Base-by-base conservation (phyloP, 495 filamentous ascomycete species). In the Penicillium psychrofluorescens region DNA sequence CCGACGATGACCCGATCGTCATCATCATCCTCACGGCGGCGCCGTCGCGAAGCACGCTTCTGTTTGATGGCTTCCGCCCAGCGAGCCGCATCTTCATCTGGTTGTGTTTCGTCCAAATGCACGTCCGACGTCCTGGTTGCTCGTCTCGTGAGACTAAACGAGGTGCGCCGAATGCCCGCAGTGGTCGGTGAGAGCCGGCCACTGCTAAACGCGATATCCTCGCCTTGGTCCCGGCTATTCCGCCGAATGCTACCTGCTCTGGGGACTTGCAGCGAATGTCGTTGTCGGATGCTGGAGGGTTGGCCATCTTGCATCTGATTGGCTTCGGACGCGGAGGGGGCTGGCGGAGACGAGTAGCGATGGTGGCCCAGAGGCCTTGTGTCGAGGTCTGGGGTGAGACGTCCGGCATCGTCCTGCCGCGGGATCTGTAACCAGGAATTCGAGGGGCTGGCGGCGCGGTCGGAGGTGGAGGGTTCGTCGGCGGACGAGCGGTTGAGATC, bases 1-100 rank as follows among this genome's bases (percentile, higher is more conserved):
- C 92, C 92, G n/a, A 99, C 90, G 41, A 94, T 77, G 30, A 95
- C 90, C 43, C 88, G 76, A 50, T 96, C 92, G 51, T 97, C 94
- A 46, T 95, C 86, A 49, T 95, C 90, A 29, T 94, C 85, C 47
- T 96, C 91, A 22, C 22, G 22, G 53, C 83, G 84, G 48, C 78
- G 75, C 62, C 79, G 84, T 58, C 83, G 75, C 55, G 85, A 91
- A 31, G 89, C 90, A 46, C 91, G 74, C 57, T 90, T 94, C 54
- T 94, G 86, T 55, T 87, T 81, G 49, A 95, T 88, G 15, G 85
- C 85, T 63, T 98, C 94, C 15, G 92, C 86, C 87, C 88, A 96
- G 39, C 88, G 81, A 32, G 84, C 75, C 15, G 91, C 89, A 54
- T 99, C 91, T 55, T 90, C 90, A 51, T 97, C 92, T 11, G 83